phyloP scores from a whole-genome alignment of 1,139 yeast genomes.

The Geotrichum klebahnii region DNA sequence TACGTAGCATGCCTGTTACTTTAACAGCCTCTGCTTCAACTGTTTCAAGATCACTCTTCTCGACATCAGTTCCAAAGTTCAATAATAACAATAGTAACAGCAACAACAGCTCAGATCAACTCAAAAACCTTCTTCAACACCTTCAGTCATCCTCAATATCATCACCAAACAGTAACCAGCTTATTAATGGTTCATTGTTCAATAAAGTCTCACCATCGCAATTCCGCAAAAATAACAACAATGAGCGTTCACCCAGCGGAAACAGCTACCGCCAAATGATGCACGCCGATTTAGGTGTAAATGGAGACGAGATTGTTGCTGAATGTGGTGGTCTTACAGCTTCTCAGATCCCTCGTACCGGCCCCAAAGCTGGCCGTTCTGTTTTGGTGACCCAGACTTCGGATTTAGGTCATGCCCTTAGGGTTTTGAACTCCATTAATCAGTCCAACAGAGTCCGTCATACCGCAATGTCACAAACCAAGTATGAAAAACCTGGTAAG shows the following conservation, averaged over 20 bases:
- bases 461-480: conserved; percentile 33
- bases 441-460: conserved; percentile 32
- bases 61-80: neutral
- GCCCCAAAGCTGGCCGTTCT: conserved; percentile 38
- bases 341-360: conserved; percentile 24
- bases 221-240: neutral
- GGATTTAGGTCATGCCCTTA: conserved; percentile 31
- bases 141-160: neutral
- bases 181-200: neutral
- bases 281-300: neutral
- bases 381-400: conserved; percentile 30
- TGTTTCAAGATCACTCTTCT: neutral
- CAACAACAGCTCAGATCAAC: conserved; percentile 1
- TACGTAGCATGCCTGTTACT: neutral
- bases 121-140: neutral
- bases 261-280: neutral
- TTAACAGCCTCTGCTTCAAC: neutral
- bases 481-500: conserved; percentile 40
- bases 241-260: neutral
- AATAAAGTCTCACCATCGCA: neutral
- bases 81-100: conserved; percentile 6
- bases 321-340: conserved; percentile 10
- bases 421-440: conserved; percentile 34
- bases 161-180: neutral
- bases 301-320: conserved; percentile 10